Conservation (phyloP, 1,284 basidiomycete genomes). For the Ceratobasidium theobromae region DNA sequence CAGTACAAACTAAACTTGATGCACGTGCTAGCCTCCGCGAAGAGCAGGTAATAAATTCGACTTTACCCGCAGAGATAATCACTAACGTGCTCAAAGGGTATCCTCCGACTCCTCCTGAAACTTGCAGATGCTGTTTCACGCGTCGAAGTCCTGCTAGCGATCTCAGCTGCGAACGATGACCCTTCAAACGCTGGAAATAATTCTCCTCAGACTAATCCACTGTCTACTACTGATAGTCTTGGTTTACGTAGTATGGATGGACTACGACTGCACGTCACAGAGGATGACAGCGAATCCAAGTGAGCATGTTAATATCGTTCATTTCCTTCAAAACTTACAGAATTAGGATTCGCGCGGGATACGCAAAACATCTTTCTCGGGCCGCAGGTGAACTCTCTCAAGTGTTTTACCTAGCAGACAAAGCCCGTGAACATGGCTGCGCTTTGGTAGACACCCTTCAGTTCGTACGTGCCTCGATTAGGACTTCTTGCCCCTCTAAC, state of each 20-base stretch:
- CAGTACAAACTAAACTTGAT: slow-evolving; percentile 74
- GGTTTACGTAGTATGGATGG: slow-evolving; percentile 35
- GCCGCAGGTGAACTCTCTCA: slow-evolving; percentile 91
- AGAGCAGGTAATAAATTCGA: slow-evolving; percentile 63
- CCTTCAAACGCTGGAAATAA: neutral
- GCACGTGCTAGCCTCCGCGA: slow-evolving; percentile 74
- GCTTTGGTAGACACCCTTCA: slow-evolving; percentile 78
- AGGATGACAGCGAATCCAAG: slow-evolving; percentile 43
- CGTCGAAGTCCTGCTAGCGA: slow-evolving; percentile 77
- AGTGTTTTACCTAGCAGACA: slow-evolving; percentile 84
- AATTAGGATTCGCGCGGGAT: slow-evolving; percentile 58
- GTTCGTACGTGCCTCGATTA: slow-evolving; percentile 65
- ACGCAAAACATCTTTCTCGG: slow-evolving; percentile 80
- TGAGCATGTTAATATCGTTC: slow-evolving; percentile 2
- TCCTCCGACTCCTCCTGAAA: slow-evolving; percentile 81
- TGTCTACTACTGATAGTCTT: slow-evolving; percentile 23
- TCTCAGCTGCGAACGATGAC: slow-evolving; percentile 53
- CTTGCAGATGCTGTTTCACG: slow-evolving; percentile 84
- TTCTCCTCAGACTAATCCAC: neutral
- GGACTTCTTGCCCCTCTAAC: slow-evolving; percentile 25
- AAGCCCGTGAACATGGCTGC: slow-evolving; percentile 74
- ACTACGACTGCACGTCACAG: slow-evolving; percentile 23
- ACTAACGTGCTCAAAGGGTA: slow-evolving; percentile 52
- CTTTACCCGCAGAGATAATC: neutral
- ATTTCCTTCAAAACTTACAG: slow-evolving; percentile 3